Evolutionary conservation across 108 stramenopile species (phyloP).

Genomic region (Nitzschia sp.): DNA sequence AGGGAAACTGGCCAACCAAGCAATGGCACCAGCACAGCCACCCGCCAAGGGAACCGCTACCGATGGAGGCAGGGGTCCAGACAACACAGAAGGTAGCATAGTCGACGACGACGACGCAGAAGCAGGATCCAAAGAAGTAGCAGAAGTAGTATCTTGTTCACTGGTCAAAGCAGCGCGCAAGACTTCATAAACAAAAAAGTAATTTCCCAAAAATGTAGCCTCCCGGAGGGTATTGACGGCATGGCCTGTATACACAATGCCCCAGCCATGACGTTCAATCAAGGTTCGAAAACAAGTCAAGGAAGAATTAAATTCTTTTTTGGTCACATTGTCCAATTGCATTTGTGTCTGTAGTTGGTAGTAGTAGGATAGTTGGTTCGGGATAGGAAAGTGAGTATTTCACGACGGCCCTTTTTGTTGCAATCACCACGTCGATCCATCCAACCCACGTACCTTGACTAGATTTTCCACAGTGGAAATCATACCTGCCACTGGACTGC

Average conservation of each 20-base stretch:
- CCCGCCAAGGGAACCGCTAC: conserved; percentile 83
- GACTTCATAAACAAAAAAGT: conserved; percentile 90
- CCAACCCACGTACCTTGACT: conserved; percentile 61
- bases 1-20: conserved; percentile 88
- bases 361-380: conserved; percentile 1
- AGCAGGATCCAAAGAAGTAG: no score
- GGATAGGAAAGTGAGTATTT: no score
- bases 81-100: background rate
- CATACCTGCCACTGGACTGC: conserved; percentile 67
- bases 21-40: conserved; percentile 78
- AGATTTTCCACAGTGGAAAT: conserved; percentile 88
- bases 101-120: no score
- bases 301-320: conserved; percentile 59
- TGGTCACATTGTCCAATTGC: conserved; percentile 50
- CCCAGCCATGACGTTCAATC: conserved; percentile 51
- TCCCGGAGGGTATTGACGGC: conserved; percentile 84
- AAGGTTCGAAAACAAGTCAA: conserved; percentile 64
- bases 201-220: conserved; percentile 73
- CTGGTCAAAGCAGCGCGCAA: conserved; percentile 41
- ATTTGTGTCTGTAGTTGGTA: conserved; percentile 49
- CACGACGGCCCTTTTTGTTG: background rate
- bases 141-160: no score
- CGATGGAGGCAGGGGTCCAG: background rate
- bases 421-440: background rate
- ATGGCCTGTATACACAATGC: conserved; percentile 81